Base-by-base conservation (phyloP, 768 basidiomycete genomes). In the Phylloporus rhodoxanthus region DNA sequence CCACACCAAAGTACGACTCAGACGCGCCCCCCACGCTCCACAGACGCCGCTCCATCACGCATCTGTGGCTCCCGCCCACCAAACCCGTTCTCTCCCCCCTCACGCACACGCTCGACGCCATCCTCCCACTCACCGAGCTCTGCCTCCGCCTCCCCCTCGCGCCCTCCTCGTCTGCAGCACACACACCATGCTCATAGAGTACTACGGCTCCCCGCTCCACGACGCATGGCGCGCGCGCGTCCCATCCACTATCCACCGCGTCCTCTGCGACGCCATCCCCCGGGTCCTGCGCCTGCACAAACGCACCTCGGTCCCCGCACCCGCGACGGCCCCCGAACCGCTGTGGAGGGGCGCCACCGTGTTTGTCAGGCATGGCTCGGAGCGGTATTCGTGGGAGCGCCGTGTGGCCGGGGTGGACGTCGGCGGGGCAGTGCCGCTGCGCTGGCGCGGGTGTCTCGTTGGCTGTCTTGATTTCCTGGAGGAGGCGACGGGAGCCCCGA, bases 401-500 rank as follows among this genome's bases (percentile, higher is more conserved):
- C 66, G 50, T 11, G 67, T 85, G 23, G 81, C 77, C 0, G 77
- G 79, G 6, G 70, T 73, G 20, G 62, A 68, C n/a, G 68, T 84
- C 0, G 78, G 80, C 17, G 79, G 73, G 8, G 55, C 59, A 11
- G 81, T 84, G 5, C 82, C 85, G 19, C 52, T 88, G 26, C 64
- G 71, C 45, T 89, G 87, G 85, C 69, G 84, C 25, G 86, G 87
- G 1, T 90, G 87, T 63, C 60, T 67, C n/a, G 56, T 50, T 43
- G 80, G 80, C 0, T 89, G 87, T 62, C 60, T 90, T 47, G 73
- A 74, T 28, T 87, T 83, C 57, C 64, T 89, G 57, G 75, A 72
- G 10, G 53, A 11, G 17, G 41, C 29, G 32, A 33, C 32, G 14
- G n/a, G n/a, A n/a, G 15, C n/a, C 15, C 33, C n/a, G n/a, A 2